These are phyloP conservation scores for Berberis vulgaris DNA, from an alignment of 164 flowering plant genomes.

Conservation along the genomic window DNA sequence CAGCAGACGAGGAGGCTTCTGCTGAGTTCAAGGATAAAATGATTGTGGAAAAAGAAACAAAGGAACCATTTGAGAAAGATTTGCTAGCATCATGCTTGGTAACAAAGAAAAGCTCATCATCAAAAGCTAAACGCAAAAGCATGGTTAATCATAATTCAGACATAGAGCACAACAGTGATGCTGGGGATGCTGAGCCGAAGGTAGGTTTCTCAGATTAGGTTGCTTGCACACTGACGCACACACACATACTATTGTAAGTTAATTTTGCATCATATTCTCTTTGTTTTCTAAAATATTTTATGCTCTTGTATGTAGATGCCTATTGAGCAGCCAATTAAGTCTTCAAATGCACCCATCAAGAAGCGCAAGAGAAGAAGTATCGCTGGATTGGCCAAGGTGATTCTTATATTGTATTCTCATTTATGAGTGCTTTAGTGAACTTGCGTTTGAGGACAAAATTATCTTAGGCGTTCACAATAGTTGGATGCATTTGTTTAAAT, in stretches of 20 bases:
- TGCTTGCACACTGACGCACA: too few species aligned
- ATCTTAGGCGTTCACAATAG: too few species aligned
- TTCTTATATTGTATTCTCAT: background rate
- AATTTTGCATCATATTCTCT: too few species aligned
- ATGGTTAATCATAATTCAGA: constrained; percentile 17
- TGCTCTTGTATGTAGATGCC: constrained; percentile 24
- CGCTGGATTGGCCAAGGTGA: constrained; percentile 65
- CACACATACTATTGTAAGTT: too few species aligned
- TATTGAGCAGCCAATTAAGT: constrained; percentile 19
- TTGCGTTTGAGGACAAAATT: too few species aligned
- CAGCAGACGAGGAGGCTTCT: constrained; percentile 18
- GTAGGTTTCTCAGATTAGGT: constrained; percentile 16
- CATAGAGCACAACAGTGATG: constrained; percentile 17
- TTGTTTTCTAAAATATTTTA: too few species aligned
- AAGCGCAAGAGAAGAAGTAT: constrained; percentile 56
- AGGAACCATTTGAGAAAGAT: constrained; percentile 27
- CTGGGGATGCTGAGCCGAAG: constrained; percentile 24
- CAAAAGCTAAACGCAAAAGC: constrained; percentile 32
- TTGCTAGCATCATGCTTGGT: constrained; percentile 26
- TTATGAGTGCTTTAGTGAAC: too few species aligned
- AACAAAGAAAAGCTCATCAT: constrained; percentile 23
- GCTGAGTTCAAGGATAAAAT: constrained; percentile 22
- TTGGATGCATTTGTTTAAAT: too few species aligned
- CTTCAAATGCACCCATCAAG: constrained; percentile 33
- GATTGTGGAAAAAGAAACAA: constrained; percentile 11